Evolutionary conservation across 2,329 filamentous ascomycete genomes (phyloP).

Genomic region (Diaporthe ampelina): DNA sequence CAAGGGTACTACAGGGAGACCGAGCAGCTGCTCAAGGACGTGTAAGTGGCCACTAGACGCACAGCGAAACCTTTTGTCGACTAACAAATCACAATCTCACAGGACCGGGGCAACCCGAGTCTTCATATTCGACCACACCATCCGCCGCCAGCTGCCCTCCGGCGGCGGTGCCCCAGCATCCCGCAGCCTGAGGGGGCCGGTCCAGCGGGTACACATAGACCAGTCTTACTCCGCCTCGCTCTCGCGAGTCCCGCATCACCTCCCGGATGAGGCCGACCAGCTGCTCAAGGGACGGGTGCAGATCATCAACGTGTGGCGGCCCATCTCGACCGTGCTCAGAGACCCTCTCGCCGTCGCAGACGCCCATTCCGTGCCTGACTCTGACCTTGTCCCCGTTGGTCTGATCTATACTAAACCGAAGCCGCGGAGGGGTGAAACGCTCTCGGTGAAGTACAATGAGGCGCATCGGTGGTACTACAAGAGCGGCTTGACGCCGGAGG

Average conservation of each 20-base stretch:
- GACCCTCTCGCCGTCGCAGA: conserved; percentile 59
- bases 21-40: conserved; percentile 27
- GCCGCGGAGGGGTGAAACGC: conserved; percentile 16
- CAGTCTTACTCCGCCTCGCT: conserved; percentile 49
- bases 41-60: background rate
- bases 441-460: conserved; percentile 7
- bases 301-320: conserved; percentile 63
- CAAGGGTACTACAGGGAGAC: conserved; percentile 7
- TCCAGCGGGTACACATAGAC: conserved; percentile 64
- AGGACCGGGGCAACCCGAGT: conserved; percentile 27
- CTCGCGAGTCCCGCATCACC: conserved; percentile 43
- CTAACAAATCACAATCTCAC: conserved; percentile 57
- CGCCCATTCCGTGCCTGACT: conserved; percentile 53
- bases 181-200: conserved; percentile 50
- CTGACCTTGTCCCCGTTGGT: conserved; percentile 55
- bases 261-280: conserved; percentile 44
- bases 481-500: conserved; percentile 62
- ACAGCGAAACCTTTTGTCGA: background rate
- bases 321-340: conserved; percentile 60
- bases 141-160: conserved; percentile 68
- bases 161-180: conserved; percentile 57
- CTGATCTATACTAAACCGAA: conserved; percentile 51
- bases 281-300: conserved; percentile 53
- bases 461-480: conserved; percentile 63
- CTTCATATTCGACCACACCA: conserved; percentile 52